These are phyloP conservation scores for Hypsizygus marmoreus DNA, from an alignment of 768 basidiomycete genomes.

Conservation along the genomic window DNA sequence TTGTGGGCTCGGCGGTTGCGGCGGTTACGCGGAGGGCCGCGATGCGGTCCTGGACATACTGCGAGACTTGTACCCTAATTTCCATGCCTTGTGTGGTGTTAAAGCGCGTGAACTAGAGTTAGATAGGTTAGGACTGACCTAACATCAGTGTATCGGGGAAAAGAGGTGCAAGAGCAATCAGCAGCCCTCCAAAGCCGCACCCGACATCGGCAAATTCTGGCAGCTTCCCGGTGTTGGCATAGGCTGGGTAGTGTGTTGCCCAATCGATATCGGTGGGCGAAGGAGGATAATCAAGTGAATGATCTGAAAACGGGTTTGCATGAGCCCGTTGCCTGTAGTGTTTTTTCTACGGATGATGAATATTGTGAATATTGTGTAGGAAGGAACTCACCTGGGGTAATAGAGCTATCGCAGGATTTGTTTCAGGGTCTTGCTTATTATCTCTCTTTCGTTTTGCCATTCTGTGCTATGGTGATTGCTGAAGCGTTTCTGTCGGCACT, in stretches of 20 bases:
- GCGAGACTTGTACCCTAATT: slow-evolving; percentile 94
- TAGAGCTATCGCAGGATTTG: slow-evolving; percentile 20
- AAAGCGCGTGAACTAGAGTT: slow-evolving; percentile 3
- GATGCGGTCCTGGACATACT: slow-evolving; percentile 95
- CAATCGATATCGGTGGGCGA: slow-evolving; percentile 81
- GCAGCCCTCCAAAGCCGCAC: slow-evolving; percentile 95
- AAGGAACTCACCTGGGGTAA: slow-evolving; percentile 50
- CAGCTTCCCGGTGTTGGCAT: slow-evolving; percentile 52
- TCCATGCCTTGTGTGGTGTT: slow-evolving; percentile 75
- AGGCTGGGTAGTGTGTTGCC: slow-evolving; percentile 80
- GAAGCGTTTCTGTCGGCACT: no score
- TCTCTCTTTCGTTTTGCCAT: slow-evolving; percentile 39
- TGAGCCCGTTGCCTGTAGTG: slow-evolving; percentile 84
- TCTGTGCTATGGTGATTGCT: no score
- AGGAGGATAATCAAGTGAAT: slow-evolving; percentile 84
- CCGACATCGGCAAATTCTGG: slow-evolving; percentile 98
- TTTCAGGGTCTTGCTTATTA: slow-evolving; percentile 21
- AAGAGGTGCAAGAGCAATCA: slow-evolving; percentile 84
- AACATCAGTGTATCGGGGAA: slow-evolving; percentile 94
- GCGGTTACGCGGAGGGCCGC: slow-evolving; percentile 80
- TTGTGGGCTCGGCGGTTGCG: slow-evolving; percentile 37
- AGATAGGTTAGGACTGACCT: slow-evolving; percentile 54
- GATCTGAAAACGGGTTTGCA: slow-evolving; percentile 86
- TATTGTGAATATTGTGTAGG: neutral
- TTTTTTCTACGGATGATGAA: slow-evolving; percentile 59